Conservation (phyloP, 2,329 filamentous ascomycete genomes). For the Pseudogymnoascus sp. region DNA sequence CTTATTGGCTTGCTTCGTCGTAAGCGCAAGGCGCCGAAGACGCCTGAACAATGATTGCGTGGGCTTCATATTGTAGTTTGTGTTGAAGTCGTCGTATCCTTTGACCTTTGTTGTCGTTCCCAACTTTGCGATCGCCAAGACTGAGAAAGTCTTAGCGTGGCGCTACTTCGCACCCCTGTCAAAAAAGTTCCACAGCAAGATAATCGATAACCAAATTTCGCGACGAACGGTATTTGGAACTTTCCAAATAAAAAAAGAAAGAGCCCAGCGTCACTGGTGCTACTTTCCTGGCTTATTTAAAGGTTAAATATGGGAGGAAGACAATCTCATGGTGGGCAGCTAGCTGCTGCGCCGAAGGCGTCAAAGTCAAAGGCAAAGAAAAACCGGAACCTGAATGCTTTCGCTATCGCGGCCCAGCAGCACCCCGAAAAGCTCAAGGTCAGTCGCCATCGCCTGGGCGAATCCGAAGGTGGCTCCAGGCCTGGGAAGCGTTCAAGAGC, state of each 20-base stretch:
- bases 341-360: constrained; percentile 28
- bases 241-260: constrained; percentile 15
- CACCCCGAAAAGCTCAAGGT: constrained; percentile 45
- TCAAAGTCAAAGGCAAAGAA: constrained; percentile 40
- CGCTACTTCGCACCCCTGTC: constrained; percentile 8
- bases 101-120: background rate
- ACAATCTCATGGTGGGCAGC: constrained; percentile 28
- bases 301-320: constrained; percentile 26
- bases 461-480: constrained; percentile 36
- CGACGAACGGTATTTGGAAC: constrained; percentile 10
- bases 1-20: constrained; percentile 85
- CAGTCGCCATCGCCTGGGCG: constrained; percentile 49
- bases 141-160: constrained; percentile 4
- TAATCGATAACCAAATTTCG: constrained; percentile 10
- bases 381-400: constrained; percentile 42
- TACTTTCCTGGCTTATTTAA: background rate
- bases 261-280: constrained; percentile 5
- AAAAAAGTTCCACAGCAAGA: constrained; percentile 9
- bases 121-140: constrained; percentile 6
- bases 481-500: constrained; percentile 27
- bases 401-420: constrained; percentile 54
- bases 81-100: constrained; percentile 2
- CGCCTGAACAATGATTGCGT: constrained; percentile 59
- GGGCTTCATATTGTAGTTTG: constrained; percentile 48
- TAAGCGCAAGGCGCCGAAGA: constrained; percentile 70